Evolutionary conservation across 148 eudicot species (phyloP).

Genomic region (Amaranthus palmeri): DNA sequence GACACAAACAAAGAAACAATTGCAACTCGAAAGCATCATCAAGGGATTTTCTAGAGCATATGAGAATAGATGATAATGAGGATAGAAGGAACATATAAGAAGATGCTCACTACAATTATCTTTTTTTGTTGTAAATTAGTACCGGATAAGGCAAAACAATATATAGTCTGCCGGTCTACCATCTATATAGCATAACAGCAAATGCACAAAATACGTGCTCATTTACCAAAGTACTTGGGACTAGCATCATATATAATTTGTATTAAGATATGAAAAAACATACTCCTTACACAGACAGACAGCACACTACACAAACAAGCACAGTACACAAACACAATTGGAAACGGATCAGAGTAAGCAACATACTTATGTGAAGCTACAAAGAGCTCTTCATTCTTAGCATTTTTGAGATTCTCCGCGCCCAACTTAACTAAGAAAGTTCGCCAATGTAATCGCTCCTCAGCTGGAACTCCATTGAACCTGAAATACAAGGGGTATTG

Average conservation of each 20-base stretch:
- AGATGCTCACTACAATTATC: no score
- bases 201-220: neutral
- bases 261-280: neutral
- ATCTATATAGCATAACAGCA: no score
- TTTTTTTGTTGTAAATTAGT: no score
- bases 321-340: neutral
- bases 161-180: no score
- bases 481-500: conserved; percentile 32
- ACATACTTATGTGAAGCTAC: conserved; percentile 97
- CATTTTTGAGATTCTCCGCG: conserved; percentile 89
- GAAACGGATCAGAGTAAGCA: neutral
- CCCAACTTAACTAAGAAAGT: conserved; percentile 91
- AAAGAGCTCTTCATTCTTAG: conserved; percentile 89
- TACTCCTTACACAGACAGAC: no score
- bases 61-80: no score
- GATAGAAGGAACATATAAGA: no score
- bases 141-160: no score
- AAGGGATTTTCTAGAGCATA: no score
- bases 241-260: neutral
- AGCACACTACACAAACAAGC: neutral
- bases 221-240: neutral
- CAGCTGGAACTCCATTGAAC: conserved; percentile 94
- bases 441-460: conserved; percentile 99
- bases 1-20: no score
- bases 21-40: no score